Conservation (phyloP, 2,329 filamentous ascomycete genomes). For the Aspergillus caelatus region DNA sequence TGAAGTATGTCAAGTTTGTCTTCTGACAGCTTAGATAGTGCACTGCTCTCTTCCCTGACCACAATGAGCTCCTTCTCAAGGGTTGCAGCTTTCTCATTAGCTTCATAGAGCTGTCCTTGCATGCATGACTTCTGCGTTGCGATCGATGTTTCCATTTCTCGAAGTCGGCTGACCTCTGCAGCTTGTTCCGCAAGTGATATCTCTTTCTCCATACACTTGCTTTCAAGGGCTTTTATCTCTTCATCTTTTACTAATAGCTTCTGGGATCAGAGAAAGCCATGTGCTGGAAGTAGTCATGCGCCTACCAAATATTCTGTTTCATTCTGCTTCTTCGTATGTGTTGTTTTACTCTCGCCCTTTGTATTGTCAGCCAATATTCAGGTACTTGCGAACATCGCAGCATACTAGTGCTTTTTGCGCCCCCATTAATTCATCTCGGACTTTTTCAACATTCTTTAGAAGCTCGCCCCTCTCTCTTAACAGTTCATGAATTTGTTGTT, state of each 20-base stretch:
- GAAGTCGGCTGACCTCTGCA: slow-evolving; percentile 24
- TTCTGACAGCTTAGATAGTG: slow-evolving; percentile 14
- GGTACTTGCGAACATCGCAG: not conserved
- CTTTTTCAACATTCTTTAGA: slow-evolving; percentile 19
- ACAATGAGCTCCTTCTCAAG: slow-evolving; percentile 23
- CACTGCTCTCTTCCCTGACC: slow-evolving; percentile 8
- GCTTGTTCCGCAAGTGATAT: slow-evolving; percentile 18
- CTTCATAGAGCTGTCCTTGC: slow-evolving; percentile 23
- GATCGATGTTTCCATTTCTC: slow-evolving; percentile 22
- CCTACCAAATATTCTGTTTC: slow-evolving; percentile 25
- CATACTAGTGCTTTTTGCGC: slow-evolving; percentile 30
- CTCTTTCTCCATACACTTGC: slow-evolving; percentile 15
- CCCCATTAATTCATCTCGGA: slow-evolving; percentile 25
- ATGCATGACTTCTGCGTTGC: slow-evolving; percentile 21
- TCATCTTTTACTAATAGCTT: slow-evolving; percentile 26
- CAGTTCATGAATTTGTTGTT: slow-evolving; percentile 31
- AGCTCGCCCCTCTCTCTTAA: slow-evolving; percentile 29
- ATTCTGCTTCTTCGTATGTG: slow-evolving; percentile 13
- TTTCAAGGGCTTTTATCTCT: slow-evolving; percentile 23
- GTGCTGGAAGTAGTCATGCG: not conserved
- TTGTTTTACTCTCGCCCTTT: slow-evolving; percentile 24
- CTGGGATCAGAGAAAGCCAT: slow-evolving; percentile 16
- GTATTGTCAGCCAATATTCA: slow-evolving; percentile 16
- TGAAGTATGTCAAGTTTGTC: slow-evolving; percentile 20
- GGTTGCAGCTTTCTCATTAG: slow-evolving; percentile 21